Conservation (phyloP, 164 flowering plant genomes). For the Magnolia officinalis region DNA sequence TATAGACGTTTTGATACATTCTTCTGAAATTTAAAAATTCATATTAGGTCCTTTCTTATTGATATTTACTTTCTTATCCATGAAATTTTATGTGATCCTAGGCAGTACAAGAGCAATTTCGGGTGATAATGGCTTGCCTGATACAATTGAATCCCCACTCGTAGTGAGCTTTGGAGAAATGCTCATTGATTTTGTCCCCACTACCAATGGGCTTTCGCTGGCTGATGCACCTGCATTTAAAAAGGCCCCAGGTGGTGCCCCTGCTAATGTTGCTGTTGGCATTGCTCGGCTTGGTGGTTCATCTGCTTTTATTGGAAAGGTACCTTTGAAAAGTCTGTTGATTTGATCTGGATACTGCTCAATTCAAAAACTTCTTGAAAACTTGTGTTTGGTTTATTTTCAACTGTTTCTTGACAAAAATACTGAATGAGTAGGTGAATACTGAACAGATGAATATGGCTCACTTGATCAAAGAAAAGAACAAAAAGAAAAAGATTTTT, state of each 20-base stretch:
- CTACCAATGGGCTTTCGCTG: constrained; percentile 69
- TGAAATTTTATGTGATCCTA: constrained; percentile 17
- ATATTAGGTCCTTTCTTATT: too few relatives aligned
- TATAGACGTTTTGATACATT: too few relatives aligned
- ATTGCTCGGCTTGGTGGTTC: constrained; percentile 93
- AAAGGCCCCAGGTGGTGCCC: constrained; percentile 98
- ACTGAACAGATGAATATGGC: not conserved
- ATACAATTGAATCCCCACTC: constrained; percentile 45
- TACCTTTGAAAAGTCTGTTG: constrained; percentile 22
- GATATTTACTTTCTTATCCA: too few relatives aligned
- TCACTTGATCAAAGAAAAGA: not conserved
- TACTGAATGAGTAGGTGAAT: not conserved
- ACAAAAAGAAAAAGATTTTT: too few relatives aligned
- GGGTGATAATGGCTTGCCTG: constrained; percentile 35
- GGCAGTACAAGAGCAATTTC: constrained; percentile 46
- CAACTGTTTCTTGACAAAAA: not conserved
- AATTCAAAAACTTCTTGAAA: not conserved
- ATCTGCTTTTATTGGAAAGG: constrained; percentile 96
- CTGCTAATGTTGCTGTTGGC: constrained; percentile 98
- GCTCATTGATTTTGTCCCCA: constrained; percentile 96
- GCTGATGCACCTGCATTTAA: constrained; percentile 93
- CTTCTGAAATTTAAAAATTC: too few relatives aligned
- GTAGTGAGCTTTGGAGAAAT: constrained; percentile 96
- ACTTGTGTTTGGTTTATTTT: not conserved
- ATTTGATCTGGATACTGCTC: not conserved